Evolutionary conservation across 2,329 filamentous ascomycete species (phyloP), one percentile per base, ranked within the genome.

Genomic region (Trichophyton rubrum): DNA sequence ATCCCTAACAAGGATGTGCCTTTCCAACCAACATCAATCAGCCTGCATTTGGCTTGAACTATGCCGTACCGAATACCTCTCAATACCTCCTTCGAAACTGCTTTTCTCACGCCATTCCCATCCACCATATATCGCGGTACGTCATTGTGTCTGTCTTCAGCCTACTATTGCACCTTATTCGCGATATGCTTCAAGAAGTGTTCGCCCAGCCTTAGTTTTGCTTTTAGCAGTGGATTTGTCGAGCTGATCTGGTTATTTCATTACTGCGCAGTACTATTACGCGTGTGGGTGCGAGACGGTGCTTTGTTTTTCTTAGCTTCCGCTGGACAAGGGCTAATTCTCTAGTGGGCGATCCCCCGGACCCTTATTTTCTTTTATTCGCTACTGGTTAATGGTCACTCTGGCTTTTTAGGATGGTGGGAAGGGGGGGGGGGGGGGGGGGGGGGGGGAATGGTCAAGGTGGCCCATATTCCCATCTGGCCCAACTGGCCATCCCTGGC

Each of bases 251-350:
- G 30, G 20, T 33, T 55, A 55, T 35, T 55, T 33, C 17, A 55
- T 35, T 55, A 35, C 49, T 55, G 33, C 40, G 40, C 40, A 43
- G 40, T 43, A 15, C 30, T 55, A 35, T 55, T 35, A 35, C 27
- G 27, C 27, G 33, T 55, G 49, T 55, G 49, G 49, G 33, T 55
- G 49, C 30, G 24, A 17, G 47, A 15, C 40, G 38, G 20, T 61
- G 58, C 60, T 63, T 62, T 59, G 56, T 59, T 63, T 62, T 63
- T 59, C 57, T 55, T 59, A 63, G 58, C 43, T 59, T 59, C 59
- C 59, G 59, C 59, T 57, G 56, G 56, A 59, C 61, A 63, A 61
- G 61, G 61, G 61, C 59, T 61, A 58, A 57, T 56, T 60, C 53
- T 27, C 59, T 61, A 61, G 59, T 58, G 38, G 61, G 59, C 56